A percentile compares a stretch with the other conserved stretches of the same genome.
Evolutionary conservation across 2,329 filamentous ascomycete species (phyloP).

Genomic region (Lomentospora prolificans): DNA sequence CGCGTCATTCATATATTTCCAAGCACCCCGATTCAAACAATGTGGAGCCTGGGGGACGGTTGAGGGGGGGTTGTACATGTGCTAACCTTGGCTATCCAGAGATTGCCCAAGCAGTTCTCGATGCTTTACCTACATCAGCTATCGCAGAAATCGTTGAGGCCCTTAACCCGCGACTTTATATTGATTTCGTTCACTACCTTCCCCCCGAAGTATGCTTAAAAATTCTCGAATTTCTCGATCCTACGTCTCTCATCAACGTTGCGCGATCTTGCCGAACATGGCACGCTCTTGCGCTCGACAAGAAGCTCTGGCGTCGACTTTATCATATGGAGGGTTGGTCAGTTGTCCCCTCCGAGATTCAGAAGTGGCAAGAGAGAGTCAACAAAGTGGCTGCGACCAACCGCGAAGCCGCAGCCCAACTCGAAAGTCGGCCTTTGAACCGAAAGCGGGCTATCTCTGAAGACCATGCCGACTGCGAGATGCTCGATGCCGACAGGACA

Average conservation of each 20-base stretch:
- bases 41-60: too few relatives aligned
- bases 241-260: slow-evolving; percentile 67
- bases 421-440: background rate
- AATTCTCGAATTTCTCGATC: slow-evolving; percentile 78
- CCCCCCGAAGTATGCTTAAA: slow-evolving; percentile 87
- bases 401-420: background rate
- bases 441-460: slow-evolving; percentile 1
- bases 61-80: background rate
- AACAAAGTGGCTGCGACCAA: background rate
- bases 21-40: too few relatives aligned
- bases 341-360: slow-evolving; percentile 55
- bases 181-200: slow-evolving; percentile 79
- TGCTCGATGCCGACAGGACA: slow-evolving; percentile 24
- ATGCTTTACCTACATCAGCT: slow-evolving; percentile 67
- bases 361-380: slow-evolving; percentile 12
- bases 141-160: slow-evolving; percentile 73
- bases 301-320: slow-evolving; percentile 74
- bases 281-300: slow-evolving; percentile 72
- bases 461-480: slow-evolving; percentile 11
- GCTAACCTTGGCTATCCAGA: slow-evolving; percentile 40
- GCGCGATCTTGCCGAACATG: slow-evolving; percentile 72
- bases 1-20: too few relatives aligned
- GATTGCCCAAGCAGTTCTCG: slow-evolving; percentile 68
- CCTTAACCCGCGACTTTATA: slow-evolving; percentile 75
- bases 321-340: slow-evolving; percentile 85